Evolutionary conservation across 73 alveolate genomes (phyloP).

Genomic region (Tetrahymena malaccensis): DNA sequence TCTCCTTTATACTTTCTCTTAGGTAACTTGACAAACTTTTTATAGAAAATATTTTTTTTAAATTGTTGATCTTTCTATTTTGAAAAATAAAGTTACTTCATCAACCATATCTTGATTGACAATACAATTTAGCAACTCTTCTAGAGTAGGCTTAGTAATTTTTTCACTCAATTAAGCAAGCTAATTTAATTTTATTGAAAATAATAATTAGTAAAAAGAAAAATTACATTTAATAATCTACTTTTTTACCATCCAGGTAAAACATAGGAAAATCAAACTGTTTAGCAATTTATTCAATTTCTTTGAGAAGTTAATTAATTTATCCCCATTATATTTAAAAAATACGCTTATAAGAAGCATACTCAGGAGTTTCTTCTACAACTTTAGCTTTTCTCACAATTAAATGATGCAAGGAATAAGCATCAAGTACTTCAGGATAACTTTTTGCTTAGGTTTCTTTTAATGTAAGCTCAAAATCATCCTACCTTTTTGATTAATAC

Average conservation of each 20-base stretch:
- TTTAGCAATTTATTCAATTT: slow-evolving; percentile 42
- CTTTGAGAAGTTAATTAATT: slow-evolving; percentile 32
- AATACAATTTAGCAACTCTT: background rate
- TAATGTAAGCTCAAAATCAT: background rate
- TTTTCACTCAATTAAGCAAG: background rate
- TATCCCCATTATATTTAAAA: slow-evolving; percentile 59
- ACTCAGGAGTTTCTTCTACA: slow-evolving; percentile 55
- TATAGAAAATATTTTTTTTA: too few species aligned
- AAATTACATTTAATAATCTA: slow-evolving; percentile 24
- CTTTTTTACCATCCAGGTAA: slow-evolving; percentile 49
- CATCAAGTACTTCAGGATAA: slow-evolving; percentile 65
- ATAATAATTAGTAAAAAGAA: background rate
- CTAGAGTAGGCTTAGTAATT: background rate
- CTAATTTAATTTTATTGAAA: background rate
- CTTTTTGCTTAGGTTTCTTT: slow-evolving; percentile 38
- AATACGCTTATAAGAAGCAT: slow-evolving; percentile 46
- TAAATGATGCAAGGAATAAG: slow-evolving; percentile 60
- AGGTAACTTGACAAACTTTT: slow-evolving; percentile 35
- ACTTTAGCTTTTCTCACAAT: slow-evolving; percentile 53
- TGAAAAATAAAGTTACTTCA: background rate
- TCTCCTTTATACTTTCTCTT: slow-evolving; percentile 59
- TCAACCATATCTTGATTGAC: background rate
- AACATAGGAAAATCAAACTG: slow-evolving; percentile 49
- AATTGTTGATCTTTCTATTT: too few species aligned
- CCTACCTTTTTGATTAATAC: background rate